phyloP scores from a whole-genome alignment of 2,329 filamentous ascomycete genomes.

The Aspergillus awamori region DNA sequence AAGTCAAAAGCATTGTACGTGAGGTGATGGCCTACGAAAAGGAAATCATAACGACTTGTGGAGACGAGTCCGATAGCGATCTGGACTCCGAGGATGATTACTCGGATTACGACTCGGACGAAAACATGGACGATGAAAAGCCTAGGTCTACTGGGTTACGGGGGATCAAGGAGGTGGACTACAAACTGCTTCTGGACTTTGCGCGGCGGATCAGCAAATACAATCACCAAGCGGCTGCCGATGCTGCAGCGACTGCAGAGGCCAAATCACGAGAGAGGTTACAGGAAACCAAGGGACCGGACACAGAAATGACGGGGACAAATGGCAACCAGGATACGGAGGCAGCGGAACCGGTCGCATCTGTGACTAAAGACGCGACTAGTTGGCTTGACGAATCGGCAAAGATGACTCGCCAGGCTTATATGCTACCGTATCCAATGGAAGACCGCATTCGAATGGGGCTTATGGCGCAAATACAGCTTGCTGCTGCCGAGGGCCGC shows the following conservation, averaged over 20 bases:
- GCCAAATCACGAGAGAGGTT: constrained; percentile 22
- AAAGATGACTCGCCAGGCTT: constrained; percentile 42
- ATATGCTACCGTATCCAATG: constrained; percentile 49
- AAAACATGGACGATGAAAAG: constrained; percentile 17
- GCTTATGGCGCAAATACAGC: constrained; percentile 49
- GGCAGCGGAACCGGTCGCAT: constrained; percentile 37
- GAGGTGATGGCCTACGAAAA: constrained; percentile 44
- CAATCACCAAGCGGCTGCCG: constrained; percentile 48
- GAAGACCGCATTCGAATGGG: constrained; percentile 50
- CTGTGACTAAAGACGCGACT: constrained; percentile 44
- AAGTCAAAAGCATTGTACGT: constrained; percentile 46
- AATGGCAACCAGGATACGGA: constrained; percentile 28
- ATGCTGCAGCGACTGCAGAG: constrained; percentile 39
- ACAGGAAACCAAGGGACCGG: constrained; percentile 23
- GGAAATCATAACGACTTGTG: constrained; percentile 41
- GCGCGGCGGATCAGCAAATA: constrained; percentile 52
- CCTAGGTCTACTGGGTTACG: constrained; percentile 10
- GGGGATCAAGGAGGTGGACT: constrained; percentile 46
- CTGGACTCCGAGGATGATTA: constrained; percentile 31
- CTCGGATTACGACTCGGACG: constrained; percentile 23
- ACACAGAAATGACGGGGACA: constrained; percentile 39
- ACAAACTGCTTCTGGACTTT: constrained; percentile 48
- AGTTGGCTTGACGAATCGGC: constrained; percentile 47
- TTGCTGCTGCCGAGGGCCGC: constrained; percentile 54
- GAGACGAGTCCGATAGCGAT: constrained; percentile 38